phyloP scores from a whole-genome alignment of 2,329 filamentous ascomycete species.

The Rutstroemia sydowiana region DNA sequence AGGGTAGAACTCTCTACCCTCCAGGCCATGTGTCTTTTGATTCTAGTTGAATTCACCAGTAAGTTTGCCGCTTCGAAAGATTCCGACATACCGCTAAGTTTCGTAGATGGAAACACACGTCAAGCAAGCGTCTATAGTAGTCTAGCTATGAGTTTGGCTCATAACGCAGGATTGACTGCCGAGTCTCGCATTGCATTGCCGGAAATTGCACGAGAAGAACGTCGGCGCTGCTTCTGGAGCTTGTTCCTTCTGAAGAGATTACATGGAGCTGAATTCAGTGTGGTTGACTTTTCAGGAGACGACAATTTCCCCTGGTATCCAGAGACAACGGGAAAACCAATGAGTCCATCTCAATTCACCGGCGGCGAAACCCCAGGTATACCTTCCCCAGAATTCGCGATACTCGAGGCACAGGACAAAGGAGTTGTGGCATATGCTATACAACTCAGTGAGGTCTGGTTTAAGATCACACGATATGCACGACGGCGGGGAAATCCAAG shows the following conservation, averaged over 20 bases:
- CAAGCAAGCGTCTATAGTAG: slow-evolving; percentile 38
- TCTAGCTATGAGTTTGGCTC: slow-evolving; percentile 38
- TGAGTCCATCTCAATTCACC: slow-evolving; percentile 14
- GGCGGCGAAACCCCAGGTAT: slow-evolving; percentile 2
- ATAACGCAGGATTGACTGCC: slow-evolving; percentile 37
- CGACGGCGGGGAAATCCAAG: slow-evolving; percentile 38
- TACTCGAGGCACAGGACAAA: slow-evolving; percentile 23
- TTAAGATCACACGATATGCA: slow-evolving; percentile 40
- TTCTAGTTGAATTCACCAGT: slow-evolving; percentile 34
- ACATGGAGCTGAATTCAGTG: slow-evolving; percentile 26
- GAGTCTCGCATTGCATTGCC: slow-evolving; percentile 25
- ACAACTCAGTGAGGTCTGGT: slow-evolving; percentile 41
- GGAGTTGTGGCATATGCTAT: slow-evolving; percentile 40
- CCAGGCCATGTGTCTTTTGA: slow-evolving; percentile 34
- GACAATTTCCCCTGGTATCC: slow-evolving; percentile 34
- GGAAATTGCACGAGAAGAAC: slow-evolving; percentile 23
- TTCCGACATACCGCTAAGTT: neutral
- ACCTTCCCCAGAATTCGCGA: slow-evolving; percentile 13
- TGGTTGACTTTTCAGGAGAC: slow-evolving; percentile 33
- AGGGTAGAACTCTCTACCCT: slow-evolving; percentile 33
- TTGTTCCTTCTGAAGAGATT: slow-evolving; percentile 29
- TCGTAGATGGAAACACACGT: slow-evolving; percentile 37
- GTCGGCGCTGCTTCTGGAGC: slow-evolving; percentile 31
- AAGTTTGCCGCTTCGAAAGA: slow-evolving; percentile 1
- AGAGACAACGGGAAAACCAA: slow-evolving; percentile 28